Percentiles rank a stretch among this genome's conserved stretches.
phyloP scores from a whole-genome alignment of 805 yeast species.

The Sungouiozyma ichnusensis region DNA sequence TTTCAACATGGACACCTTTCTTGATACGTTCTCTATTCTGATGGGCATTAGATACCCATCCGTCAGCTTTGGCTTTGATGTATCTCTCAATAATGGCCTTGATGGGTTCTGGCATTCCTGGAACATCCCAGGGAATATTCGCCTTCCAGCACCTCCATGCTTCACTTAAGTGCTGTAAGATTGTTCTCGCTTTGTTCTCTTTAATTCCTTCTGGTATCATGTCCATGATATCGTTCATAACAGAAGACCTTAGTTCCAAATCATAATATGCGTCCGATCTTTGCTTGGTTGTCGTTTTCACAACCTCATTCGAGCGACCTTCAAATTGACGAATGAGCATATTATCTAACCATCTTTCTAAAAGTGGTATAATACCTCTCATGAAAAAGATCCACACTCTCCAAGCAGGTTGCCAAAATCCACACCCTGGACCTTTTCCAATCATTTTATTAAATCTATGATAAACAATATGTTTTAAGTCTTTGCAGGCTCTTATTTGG shows the following conservation, averaged over 20 bases:
- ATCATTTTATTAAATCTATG: conserved; percentile 72
- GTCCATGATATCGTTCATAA: conserved; percentile 89
- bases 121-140: conserved; percentile 94
- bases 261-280: conserved; percentile 93
- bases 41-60: conserved; percentile 92
- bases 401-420: conserved; percentile 99
- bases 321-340: conserved; percentile 87
- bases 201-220: conserved; percentile 94
- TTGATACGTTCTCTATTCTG: conserved; percentile 81
- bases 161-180: conserved; percentile 87
- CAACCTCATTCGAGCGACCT: conserved; percentile 88
- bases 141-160: conserved; percentile 99
- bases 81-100: conserved; percentile 80
- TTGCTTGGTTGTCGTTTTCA: conserved; percentile 91
- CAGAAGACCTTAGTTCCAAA: conserved; percentile 84
- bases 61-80: conserved; percentile 90
- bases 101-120: conserved; percentile 88
- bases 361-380: conserved; percentile 81
- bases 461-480: conserved; percentile 85
- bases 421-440: conserved; percentile 98
- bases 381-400: conserved; percentile 88
- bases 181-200: conserved; percentile 75
- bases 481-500: conserved; percentile 92
- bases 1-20: conserved; percentile 87
- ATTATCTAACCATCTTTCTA: conserved; percentile 94